Percentiles rank a stretch among this genome's conserved stretches.
Conservation (phyloP, 2,329 filamentous ascomycete genomes). For the Grosmannia huntii region DNA sequence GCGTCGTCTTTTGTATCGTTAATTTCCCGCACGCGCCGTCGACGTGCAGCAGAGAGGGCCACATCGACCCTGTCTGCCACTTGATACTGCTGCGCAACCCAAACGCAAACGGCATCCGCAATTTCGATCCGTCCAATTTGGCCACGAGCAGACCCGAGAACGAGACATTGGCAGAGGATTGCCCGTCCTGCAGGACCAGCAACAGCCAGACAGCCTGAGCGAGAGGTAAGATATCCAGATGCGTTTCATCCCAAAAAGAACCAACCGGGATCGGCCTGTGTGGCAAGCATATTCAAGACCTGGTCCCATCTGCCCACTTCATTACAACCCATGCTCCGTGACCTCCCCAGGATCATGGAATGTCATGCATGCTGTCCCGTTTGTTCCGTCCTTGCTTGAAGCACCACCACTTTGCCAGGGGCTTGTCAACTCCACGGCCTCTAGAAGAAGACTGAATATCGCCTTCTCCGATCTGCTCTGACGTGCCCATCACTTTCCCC, state of each 20-base stretch:
- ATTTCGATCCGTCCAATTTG: not conserved
- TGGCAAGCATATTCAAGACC: not conserved
- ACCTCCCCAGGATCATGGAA: not conserved
- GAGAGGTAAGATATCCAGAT: not conserved
- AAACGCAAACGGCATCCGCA: not conserved
- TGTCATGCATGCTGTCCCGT: not conserved
- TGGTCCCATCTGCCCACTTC: not conserved
- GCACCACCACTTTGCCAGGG: not conserved
- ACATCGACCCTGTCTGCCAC: not conserved
- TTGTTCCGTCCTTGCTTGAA: not conserved
- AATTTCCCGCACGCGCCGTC: not conserved
- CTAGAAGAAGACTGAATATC: not conserved
- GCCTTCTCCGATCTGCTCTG: not conserved
- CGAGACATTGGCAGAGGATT: no score
- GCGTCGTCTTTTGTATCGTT: not conserved
- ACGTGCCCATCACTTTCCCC: not conserved
- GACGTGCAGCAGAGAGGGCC: not conserved
- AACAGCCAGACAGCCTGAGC: not conserved
- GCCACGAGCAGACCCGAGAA: not conserved
- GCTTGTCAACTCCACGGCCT: not conserved
- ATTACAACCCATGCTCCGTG: not conserved
- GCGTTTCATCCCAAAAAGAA: not conserved
- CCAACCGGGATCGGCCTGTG: not conserved
- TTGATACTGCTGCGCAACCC: not conserved
- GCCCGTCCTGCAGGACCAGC: not conserved